phyloP scores from a whole-genome alignment of 148 eudicot species.

The Vaccinium vitisidaea region DNA sequence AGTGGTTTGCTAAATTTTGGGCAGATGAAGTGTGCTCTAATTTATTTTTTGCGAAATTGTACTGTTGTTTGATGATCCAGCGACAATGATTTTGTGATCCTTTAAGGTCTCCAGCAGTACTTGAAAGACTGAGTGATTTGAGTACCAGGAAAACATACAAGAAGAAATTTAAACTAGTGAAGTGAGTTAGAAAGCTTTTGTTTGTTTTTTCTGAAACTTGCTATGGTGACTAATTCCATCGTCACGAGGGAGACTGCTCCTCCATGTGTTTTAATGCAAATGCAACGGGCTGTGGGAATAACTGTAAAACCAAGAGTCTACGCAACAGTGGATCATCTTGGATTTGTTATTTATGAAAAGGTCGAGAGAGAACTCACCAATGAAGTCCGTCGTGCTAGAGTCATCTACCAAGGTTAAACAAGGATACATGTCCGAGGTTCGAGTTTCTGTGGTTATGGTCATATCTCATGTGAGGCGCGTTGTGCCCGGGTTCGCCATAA shows the following conservation, averaged over 20 bases:
- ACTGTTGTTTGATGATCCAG: neutral
- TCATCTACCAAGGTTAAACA: too few species aligned
- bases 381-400: too few species aligned
- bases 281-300: too few species aligned
- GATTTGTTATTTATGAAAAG: too few species aligned
- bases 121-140: neutral
- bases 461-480: too few species aligned
- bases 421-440: too few species aligned
- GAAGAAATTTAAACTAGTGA: neutral
- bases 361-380: too few species aligned
- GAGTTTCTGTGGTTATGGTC: too few species aligned
- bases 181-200: neutral
- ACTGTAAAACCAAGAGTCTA: too few species aligned
- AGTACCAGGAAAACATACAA: neutral
- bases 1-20: neutral
- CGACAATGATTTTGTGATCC: conserved; percentile 1
- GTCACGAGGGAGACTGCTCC: neutral
- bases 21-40: neutral
- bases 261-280: neutral
- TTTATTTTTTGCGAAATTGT: neutral
- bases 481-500: too few species aligned
- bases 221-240: neutral
- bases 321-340: too few species aligned
- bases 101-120: neutral
- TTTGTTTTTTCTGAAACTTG: neutral